These are phyloP conservation scores for Penicillium sp. DNA, from an alignment of 2,329 filamentous ascomycete genomes.

Conservation along the genomic window DNA sequence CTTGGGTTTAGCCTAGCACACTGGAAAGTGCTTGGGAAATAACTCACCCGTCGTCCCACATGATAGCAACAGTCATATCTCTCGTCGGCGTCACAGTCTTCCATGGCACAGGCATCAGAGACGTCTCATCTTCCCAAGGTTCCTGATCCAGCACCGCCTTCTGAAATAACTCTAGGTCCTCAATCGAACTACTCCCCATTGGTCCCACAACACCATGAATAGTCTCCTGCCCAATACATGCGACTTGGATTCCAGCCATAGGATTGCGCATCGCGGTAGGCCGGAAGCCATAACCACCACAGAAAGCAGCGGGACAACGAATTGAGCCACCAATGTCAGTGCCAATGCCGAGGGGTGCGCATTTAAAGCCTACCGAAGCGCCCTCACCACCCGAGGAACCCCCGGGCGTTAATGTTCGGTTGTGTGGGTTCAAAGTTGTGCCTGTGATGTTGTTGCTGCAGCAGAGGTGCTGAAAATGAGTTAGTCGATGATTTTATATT, in stretches of 20 bases:
- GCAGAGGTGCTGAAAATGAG: conserved; percentile 35
- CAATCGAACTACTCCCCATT: conserved; percentile 32
- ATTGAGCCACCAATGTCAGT: conserved; percentile 55
- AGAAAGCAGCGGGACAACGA: conserved; percentile 50
- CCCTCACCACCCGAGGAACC: conserved; percentile 53
- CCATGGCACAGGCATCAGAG: conserved; percentile 49
- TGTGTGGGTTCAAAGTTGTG: conserved; percentile 46
- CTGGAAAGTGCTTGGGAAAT: too few species aligned
- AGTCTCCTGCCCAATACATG: conserved; percentile 41
- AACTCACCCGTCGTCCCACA: conserved; percentile 63
- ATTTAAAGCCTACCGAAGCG: conserved; percentile 47
- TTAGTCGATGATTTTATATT: conserved; percentile 8
- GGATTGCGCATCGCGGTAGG: conserved; percentile 45
- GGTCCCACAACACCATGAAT: conserved; percentile 43
- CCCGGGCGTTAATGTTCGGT: conserved; percentile 45
- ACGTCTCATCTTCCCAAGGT: conserved; percentile 50
- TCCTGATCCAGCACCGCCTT: conserved; percentile 43
- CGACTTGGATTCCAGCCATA: conserved; percentile 32
- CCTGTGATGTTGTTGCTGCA: conserved; percentile 49
- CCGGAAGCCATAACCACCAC: conserved; percentile 50
- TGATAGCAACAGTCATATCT: conserved; percentile 56
- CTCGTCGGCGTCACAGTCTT: conserved; percentile 29
- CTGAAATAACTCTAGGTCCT: conserved; percentile 46
- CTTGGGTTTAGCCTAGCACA: neutral
- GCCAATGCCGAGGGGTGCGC: conserved; percentile 49